phyloP scores from a whole-genome alignment of 192 early-diverging fungal genomes.

The Podila epigama region DNA sequence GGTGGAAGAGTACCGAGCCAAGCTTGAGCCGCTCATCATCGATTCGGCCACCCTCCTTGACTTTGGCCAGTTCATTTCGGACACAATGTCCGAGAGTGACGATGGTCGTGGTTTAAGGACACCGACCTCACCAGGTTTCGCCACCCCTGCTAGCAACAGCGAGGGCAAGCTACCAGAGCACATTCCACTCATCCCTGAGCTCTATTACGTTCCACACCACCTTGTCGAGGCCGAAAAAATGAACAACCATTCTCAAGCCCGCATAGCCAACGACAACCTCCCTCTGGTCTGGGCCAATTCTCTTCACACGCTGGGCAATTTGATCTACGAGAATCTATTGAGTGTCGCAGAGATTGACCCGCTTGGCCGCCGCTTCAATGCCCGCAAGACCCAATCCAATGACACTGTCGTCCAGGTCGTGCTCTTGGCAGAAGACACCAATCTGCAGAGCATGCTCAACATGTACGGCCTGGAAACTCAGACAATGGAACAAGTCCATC shows the following conservation, averaged over 20 bases:
- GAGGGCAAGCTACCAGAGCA: constrained; percentile 48
- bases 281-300: constrained; percentile 90
- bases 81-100: constrained; percentile 41
- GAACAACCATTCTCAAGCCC: constrained; percentile 71
- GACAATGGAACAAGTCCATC: constrained; percentile 71
- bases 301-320: constrained; percentile 75
- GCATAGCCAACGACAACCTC: constrained; percentile 85
- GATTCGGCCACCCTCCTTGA: constrained; percentile 67
- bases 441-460: constrained; percentile 72
- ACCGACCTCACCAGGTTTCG: constrained; percentile 46
- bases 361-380: constrained; percentile 73
- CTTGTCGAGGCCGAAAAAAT: constrained; percentile 73
- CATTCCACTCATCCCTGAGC: constrained; percentile 69
- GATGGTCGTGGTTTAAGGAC: constrained; percentile 30
- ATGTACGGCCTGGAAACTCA: constrained; percentile 85
- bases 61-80: constrained; percentile 52
- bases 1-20: constrained; percentile 73
- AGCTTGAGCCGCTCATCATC: constrained; percentile 73
- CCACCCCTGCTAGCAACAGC: constrained; percentile 16
- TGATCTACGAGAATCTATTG: constrained; percentile 80
- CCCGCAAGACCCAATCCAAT: constrained; percentile 54
- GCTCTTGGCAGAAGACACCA: constrained; percentile 74
- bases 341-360: constrained; percentile 85
- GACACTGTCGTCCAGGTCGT: constrained; percentile 82
- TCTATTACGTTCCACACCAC: constrained; percentile 85